These are phyloP conservation scores for Claviceps citrina DNA, from an alignment of 2,329 filamentous ascomycete species.

Conservation along the genomic window DNA sequence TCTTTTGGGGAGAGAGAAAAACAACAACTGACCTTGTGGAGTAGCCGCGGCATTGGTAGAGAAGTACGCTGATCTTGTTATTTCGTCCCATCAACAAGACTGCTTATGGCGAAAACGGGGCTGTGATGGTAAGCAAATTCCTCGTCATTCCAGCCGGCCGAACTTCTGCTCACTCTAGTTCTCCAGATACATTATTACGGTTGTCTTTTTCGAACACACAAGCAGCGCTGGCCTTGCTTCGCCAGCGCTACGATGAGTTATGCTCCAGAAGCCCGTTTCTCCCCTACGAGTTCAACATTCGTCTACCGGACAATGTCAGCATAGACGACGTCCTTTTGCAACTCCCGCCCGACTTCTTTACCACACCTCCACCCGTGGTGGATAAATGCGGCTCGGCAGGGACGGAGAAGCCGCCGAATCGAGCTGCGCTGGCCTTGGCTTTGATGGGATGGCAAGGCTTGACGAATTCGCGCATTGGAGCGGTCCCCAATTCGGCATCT, in stretches of 20 bases:
- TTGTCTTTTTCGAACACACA: slow-evolving; percentile 48
- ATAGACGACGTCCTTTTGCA: slow-evolving; percentile 33
- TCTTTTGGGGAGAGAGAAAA: not conserved
- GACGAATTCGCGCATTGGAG: slow-evolving; percentile 35
- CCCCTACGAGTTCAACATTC: slow-evolving; percentile 46
- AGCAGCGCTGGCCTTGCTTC: slow-evolving; percentile 40
- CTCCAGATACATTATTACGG: slow-evolving; percentile 41
- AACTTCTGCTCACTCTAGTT: not conserved
- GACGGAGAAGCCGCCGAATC: slow-evolving; percentile 28
- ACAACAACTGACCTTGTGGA: slow-evolving; percentile 9
- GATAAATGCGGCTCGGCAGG: slow-evolving; percentile 14
- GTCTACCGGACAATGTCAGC: slow-evolving; percentile 36
- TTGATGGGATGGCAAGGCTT: slow-evolving; percentile 64
- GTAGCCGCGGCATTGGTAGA: slow-evolving; percentile 53
- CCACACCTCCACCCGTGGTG: slow-evolving; percentile 20
- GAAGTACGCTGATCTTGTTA: slow-evolving; percentile 58
- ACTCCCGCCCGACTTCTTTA: slow-evolving; percentile 41
- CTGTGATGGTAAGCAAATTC: slow-evolving; percentile 55
- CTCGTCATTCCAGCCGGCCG: too few relatives aligned
- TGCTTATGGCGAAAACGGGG: slow-evolving; percentile 78
- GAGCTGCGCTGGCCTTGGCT: slow-evolving; percentile 51
- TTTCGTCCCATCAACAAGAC: slow-evolving; percentile 59
- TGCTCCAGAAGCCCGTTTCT: slow-evolving; percentile 37
- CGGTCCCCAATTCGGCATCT: slow-evolving; percentile 56
- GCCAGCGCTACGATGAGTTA: slow-evolving; percentile 50